Conservation (phyloP, 2,329 filamentous ascomycete species). For the Trichophyton equinum region DNA sequence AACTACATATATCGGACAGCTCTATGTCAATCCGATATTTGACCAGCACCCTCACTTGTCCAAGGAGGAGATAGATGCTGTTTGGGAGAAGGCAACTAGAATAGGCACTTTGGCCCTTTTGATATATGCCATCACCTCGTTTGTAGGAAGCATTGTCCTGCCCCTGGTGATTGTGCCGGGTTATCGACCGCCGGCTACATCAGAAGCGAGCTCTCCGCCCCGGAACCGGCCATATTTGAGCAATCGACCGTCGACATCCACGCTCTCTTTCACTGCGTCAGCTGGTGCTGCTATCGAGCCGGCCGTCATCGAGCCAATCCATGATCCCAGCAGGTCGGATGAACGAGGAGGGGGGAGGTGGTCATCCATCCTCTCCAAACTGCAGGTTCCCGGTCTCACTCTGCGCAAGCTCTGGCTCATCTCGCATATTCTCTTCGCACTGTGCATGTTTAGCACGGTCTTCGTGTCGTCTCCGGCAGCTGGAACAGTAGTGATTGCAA, state of each 20-base stretch:
- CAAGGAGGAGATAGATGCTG: constrained; percentile 58
- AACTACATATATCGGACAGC: constrained; percentile 83
- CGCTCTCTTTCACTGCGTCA: constrained; percentile 21
- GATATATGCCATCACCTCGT: constrained; percentile 74
- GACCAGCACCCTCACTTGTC: constrained; percentile 65
- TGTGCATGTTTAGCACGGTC: constrained; percentile 71
- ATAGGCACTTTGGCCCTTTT: constrained; percentile 82
- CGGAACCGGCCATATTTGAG: constrained; percentile 14
- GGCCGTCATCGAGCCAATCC: background rate
- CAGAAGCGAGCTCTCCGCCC: constrained; percentile 10
- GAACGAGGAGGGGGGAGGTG: constrained; percentile 14
- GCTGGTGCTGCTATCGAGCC: constrained; percentile 22
- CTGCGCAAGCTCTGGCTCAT: constrained; percentile 78
- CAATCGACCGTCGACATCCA: constrained; percentile 23
- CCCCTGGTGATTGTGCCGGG: constrained; percentile 77
- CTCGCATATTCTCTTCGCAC: constrained; percentile 70
- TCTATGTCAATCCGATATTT: constrained; percentile 77
- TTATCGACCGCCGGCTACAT: constrained; percentile 36
- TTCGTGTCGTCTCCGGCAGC: constrained; percentile 58
- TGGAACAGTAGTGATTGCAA: constrained; percentile 64
- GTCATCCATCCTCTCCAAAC: constrained; percentile 40
- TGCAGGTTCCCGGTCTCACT: constrained; percentile 72
- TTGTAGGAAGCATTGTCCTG: constrained; percentile 67
- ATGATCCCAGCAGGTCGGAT: constrained; percentile 9
- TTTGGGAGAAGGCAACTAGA: constrained; percentile 76